These are phyloP conservation scores for Tetratostichococcus sp. DNA, from an alignment of 139 green algal genomes.

Conservation along the genomic window DNA sequence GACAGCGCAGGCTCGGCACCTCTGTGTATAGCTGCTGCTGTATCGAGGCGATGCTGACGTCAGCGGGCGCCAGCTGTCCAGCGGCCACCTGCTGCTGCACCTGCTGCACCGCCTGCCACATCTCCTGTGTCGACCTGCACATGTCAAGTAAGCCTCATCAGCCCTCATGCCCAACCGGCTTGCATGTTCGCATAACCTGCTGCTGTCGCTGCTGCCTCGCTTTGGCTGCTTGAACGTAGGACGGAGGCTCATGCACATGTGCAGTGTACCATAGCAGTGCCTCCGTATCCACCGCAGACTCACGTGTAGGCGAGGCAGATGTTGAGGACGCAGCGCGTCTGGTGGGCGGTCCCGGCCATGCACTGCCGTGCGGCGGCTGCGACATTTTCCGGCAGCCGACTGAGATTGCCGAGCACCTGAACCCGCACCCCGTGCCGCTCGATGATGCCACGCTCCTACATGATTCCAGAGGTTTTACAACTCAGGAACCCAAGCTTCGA, in stretches of 20 bases:
- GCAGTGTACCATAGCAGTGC: neutral
- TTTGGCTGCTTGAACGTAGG: too few species aligned
- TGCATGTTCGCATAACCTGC: too few species aligned
- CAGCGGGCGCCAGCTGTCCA: constrained; percentile 19
- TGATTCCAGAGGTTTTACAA: neutral
- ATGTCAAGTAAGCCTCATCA: too few species aligned
- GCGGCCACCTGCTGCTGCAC: constrained; percentile 18
- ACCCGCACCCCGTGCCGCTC: constrained; percentile 62
- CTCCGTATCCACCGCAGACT: too few species aligned
- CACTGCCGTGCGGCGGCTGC: constrained; percentile 58
- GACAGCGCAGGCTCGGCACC: too few species aligned
- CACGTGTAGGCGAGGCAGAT: constrained; percentile 92
- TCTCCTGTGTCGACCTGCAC: constrained; percentile 57
- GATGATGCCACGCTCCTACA: constrained; percentile 60
- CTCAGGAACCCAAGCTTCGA: too few species aligned
- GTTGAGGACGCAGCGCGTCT: constrained; percentile 64
- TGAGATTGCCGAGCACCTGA: constrained; percentile 73
- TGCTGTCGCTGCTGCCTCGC: too few species aligned
- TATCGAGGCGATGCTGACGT: constrained; percentile 32
- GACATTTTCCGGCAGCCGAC: constrained; percentile 57
- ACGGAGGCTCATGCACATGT: too few species aligned
- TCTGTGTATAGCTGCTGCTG: constrained; percentile 43
- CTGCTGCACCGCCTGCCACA: constrained; percentile 35
- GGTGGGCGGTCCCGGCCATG: constrained; percentile 58
- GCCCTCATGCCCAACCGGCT: too few species aligned